Evolutionary conservation across 2,329 filamentous ascomycete species (phyloP).

Genomic region (Pyricularia pennisetigena): DNA sequence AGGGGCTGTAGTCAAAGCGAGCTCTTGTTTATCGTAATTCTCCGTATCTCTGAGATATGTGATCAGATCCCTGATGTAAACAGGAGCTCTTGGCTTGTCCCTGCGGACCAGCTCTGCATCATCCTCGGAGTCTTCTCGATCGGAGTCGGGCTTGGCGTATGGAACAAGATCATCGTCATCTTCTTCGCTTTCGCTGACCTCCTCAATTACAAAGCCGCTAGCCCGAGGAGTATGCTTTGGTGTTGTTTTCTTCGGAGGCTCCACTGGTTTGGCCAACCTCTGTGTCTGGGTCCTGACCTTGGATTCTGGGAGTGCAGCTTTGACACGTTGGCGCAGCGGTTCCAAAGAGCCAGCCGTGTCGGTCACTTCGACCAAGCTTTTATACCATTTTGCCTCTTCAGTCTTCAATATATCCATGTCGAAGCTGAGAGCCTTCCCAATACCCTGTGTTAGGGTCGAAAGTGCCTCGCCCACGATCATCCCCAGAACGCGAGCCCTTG

Average conservation of each 20-base stretch:
- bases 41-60: slow-evolving; percentile 70
- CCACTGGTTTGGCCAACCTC: slow-evolving; percentile 8
- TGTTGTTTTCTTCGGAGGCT: slow-evolving; percentile 12
- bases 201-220: slow-evolving; percentile 44
- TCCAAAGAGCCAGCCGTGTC: slow-evolving; percentile 54
- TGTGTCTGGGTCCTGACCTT: slow-evolving; percentile 6
- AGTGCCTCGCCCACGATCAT: slow-evolving; percentile 76
- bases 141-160: slow-evolving; percentile 80
- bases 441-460: slow-evolving; percentile 54
- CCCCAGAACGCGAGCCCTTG: slow-evolving; percentile 69
- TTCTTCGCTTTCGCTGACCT: slow-evolving; percentile 49
- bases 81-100: slow-evolving; percentile 73
- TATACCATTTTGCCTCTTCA: slow-evolving; percentile 67
- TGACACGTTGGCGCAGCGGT: slow-evolving; percentile 26
- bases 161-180: slow-evolving; percentile 54
- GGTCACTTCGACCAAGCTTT: slow-evolving; percentile 49
- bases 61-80: slow-evolving; percentile 84
- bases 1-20: slow-evolving; percentile 70
- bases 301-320: slow-evolving; percentile 7
- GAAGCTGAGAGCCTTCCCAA: slow-evolving; percentile 69
- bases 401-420: slow-evolving; percentile 69
- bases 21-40: slow-evolving; percentile 72
- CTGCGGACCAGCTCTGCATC: slow-evolving; percentile 80
- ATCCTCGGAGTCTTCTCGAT: slow-evolving; percentile 85
- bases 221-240: slow-evolving; percentile 18